Evolutionary conservation across 169 alveolate genomes (phyloP).

Genomic region (Cryptosporidium sp.): DNA sequence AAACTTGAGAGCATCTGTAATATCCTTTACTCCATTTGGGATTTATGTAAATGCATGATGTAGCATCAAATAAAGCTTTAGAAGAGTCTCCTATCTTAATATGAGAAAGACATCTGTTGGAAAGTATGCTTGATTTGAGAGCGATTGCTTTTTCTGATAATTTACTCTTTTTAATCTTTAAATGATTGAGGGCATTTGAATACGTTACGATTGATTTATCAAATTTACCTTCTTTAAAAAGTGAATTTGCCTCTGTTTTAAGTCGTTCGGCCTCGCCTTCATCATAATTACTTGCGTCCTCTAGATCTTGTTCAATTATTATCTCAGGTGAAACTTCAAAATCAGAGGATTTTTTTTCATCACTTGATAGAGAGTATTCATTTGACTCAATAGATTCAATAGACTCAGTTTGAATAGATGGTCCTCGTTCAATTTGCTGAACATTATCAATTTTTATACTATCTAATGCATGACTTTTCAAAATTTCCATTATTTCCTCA

Average conservation of each 20-base stretch:
- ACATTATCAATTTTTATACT: constrained; percentile 2
- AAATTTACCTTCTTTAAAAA: constrained; percentile 32
- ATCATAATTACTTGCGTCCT: neutral
- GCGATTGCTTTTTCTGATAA: constrained; percentile 19
- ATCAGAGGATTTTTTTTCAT: neutral
- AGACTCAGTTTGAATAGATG: neutral
- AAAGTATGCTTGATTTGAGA: constrained; percentile 62
- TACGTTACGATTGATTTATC: constrained; percentile 6
- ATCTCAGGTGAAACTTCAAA: neutral
- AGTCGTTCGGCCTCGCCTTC: constrained; percentile 36
- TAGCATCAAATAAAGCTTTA: constrained; percentile 52
- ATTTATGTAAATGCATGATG: constrained; percentile 19
- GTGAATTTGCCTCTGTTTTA: constrained; percentile 44
- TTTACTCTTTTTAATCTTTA: constrained; percentile 4
- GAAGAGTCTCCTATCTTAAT: constrained; percentile 24
- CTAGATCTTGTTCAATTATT: constrained; percentile 26
- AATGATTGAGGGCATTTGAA: constrained; percentile 26
- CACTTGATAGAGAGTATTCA: neutral
- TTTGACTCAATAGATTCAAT: constrained; percentile 13
- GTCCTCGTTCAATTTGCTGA: neutral
- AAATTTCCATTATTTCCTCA: constrained; percentile 17
- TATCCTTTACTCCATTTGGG: constrained; percentile 73
- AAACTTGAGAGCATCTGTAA: constrained; percentile 63
- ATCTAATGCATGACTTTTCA: constrained; percentile 45
- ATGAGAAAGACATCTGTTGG: constrained; percentile 50